Evolutionary conservation across 768 basidiomycete species (phyloP).

Genomic region (Mycena indigotica): DNA sequence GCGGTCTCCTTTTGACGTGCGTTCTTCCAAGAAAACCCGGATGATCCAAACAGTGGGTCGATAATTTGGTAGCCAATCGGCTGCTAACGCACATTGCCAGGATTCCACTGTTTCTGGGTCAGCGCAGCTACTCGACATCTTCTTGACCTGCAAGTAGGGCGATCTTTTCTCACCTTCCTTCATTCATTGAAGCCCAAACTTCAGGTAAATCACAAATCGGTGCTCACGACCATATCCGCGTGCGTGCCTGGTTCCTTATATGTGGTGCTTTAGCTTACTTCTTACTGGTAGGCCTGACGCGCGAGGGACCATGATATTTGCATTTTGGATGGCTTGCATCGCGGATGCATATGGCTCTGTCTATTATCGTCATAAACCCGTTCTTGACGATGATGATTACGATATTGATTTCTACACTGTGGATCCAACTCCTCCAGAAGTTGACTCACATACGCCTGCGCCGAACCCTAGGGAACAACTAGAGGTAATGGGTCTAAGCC

Average conservation of each 20-base stretch:
- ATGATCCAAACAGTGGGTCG: slow-evolving; percentile 65
- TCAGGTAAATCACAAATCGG: slow-evolving; percentile 84
- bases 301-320: slow-evolving; percentile 84
- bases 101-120: slow-evolving; percentile 86
- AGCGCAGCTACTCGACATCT: slow-evolving; percentile 77
- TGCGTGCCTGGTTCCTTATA: slow-evolving; percentile 20
- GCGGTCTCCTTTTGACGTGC: slow-evolving; percentile 10
- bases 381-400: slow-evolving; percentile 87
- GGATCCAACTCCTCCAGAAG: slow-evolving; percentile 57
- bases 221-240: slow-evolving; percentile 71
- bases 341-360: slow-evolving; percentile 81
- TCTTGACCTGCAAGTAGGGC: slow-evolving; percentile 68
- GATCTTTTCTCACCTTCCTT: slow-evolving; percentile 9
- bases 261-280: neutral
- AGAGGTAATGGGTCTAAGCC: too few relatives aligned
- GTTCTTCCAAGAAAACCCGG: slow-evolving; percentile 61
- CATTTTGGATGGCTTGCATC: slow-evolving; percentile 93
- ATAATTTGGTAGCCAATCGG: slow-evolving; percentile 10
- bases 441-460: slow-evolving; percentile 46
- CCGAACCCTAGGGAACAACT: slow-evolving; percentile 78
- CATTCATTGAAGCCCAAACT: slow-evolving; percentile 12
- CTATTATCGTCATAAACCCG: slow-evolving; percentile 84
- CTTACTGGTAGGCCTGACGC: slow-evolving; percentile 48
- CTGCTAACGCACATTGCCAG: slow-evolving; percentile 42
- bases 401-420: slow-evolving; percentile 87